A percentile compares a stretch with the other conserved stretches of the same genome.
These are phyloP conservation scores for Laetiporus sulphureus DNA, from an alignment of 1,284 basidiomycete genomes.

Conservation along the genomic window DNA sequence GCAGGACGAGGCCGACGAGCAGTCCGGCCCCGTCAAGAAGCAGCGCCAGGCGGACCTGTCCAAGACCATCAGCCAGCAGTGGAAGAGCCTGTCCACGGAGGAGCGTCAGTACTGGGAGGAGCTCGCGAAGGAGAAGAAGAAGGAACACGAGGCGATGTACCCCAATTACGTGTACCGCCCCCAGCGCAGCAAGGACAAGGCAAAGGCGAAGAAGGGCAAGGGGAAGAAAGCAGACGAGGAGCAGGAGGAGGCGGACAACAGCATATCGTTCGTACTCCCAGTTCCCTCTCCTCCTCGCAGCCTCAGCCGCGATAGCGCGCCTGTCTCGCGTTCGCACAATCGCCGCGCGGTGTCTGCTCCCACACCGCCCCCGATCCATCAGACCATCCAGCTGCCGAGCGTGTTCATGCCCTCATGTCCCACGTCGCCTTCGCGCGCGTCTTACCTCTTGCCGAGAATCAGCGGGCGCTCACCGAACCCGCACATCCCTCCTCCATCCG, in stretches of 20 bases:
- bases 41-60: constrained; percentile 57
- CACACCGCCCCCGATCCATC: constrained; percentile 32
- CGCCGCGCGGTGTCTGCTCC: constrained; percentile 29
- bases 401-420: constrained; percentile 64
- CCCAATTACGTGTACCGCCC: constrained; percentile 75
- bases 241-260: constrained; percentile 41
- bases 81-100: constrained; percentile 55
- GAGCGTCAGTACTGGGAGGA: constrained; percentile 62
- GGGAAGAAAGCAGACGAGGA: constrained; percentile 34
- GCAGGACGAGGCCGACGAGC: constrained; percentile 31
- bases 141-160: constrained; percentile 55
- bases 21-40: constrained; percentile 37
- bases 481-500: constrained; percentile 31
- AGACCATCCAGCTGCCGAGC: constrained; percentile 57
- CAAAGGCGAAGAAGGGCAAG: constrained; percentile 40
- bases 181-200: constrained; percentile 55
- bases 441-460: constrained; percentile 51
- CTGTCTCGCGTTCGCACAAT: constrained; percentile 12
- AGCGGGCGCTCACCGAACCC: constrained; percentile 45
- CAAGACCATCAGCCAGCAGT: constrained; percentile 72
- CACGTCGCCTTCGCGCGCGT: constrained; percentile 51
- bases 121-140: constrained; percentile 50
- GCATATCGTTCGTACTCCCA: constrained; percentile 52
- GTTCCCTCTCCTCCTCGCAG: constrained; percentile 27
- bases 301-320: constrained; percentile 19